Conservation (phyloP, 768 basidiomycete species). For the Lentinula lateritia region DNA sequence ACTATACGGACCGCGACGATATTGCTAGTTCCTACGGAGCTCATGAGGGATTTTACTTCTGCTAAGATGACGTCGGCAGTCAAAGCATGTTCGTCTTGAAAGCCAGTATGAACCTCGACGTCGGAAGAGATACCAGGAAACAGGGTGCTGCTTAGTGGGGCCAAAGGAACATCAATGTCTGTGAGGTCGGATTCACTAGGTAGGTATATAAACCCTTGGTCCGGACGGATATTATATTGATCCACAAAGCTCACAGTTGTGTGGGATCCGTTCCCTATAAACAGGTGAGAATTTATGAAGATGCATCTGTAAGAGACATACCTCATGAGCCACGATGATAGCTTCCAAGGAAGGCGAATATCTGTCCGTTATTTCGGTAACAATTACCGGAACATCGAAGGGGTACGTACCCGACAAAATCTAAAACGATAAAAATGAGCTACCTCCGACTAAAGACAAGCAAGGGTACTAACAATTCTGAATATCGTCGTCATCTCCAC, state of each 20-base stretch:
- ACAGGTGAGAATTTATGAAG: not conserved
- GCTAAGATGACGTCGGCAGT: slow-evolving; percentile 22
- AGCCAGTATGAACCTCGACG: slow-evolving; percentile 37
- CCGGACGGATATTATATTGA: not conserved
- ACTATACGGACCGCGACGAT: slow-evolving; percentile 23
- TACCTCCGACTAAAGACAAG: not conserved
- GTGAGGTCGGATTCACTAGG: slow-evolving; percentile 32
- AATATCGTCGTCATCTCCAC: slow-evolving; percentile 33
- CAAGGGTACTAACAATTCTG: slow-evolving; percentile 30
- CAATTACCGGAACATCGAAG: not conserved
- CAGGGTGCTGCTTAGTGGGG: slow-evolving; percentile 24
- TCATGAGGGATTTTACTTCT: slow-evolving; percentile 25
- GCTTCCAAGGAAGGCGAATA: slow-evolving; percentile 32
- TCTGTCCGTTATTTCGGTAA: slow-evolving; percentile 28
- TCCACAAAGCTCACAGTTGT: slow-evolving; percentile 24
- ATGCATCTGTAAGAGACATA: not conserved
- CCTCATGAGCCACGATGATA: slow-evolving; percentile 38
- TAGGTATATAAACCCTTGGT: not conserved
- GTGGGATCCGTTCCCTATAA: slow-evolving; percentile 33
- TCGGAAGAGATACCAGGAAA: slow-evolving; percentile 35
- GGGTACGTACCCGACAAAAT: slow-evolving; percentile 12
- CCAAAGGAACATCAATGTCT: slow-evolving; percentile 26
- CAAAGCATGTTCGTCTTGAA: slow-evolving; percentile 31
- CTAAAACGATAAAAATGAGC: not conserved
- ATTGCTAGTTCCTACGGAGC: slow-evolving; percentile 19